Conservation (phyloP, 2,329 filamentous ascomycete species). For the Clonostachys solani region DNA sequence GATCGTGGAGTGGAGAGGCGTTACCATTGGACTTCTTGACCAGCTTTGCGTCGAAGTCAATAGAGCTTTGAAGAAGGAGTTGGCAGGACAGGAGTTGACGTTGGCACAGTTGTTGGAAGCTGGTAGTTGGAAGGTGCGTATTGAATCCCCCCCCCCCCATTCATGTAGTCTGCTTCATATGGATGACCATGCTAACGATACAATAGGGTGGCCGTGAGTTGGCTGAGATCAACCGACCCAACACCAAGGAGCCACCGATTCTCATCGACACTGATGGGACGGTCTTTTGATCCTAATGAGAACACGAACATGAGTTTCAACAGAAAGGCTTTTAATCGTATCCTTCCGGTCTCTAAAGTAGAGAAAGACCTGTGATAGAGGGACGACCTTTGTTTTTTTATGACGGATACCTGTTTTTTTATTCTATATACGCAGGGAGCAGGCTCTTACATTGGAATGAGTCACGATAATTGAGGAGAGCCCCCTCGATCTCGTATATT, state of each 20-base stretch:
- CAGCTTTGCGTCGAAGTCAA: slow-evolving; percentile 45
- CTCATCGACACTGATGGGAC: slow-evolving; percentile 95
- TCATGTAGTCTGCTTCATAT: neutral
- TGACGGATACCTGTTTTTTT: too few relatives aligned
- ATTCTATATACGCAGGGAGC: too few relatives aligned
- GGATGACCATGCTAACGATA: neutral
- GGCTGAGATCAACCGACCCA: slow-evolving; percentile 90
- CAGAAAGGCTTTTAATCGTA: too few relatives aligned
- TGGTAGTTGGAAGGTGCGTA: slow-evolving; percentile 90
- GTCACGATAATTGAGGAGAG: too few relatives aligned
- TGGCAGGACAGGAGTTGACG: slow-evolving; percentile 68
- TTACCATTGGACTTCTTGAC: slow-evolving; percentile 58
- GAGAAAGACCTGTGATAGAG: too few relatives aligned
- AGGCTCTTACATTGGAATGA: too few relatives aligned
- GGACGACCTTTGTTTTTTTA: too few relatives aligned
- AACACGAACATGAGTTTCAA: too few relatives aligned
- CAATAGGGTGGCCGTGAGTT: slow-evolving; percentile 83
- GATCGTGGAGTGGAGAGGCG: slow-evolving; percentile 62
- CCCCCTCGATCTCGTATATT: too few relatives aligned
- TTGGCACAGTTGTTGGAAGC: slow-evolving; percentile 91
- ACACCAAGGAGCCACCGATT: slow-evolving; percentile 94
- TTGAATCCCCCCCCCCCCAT: too few relatives aligned
- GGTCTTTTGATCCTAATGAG: slow-evolving; percentile 60
- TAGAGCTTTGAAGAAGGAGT: slow-evolving; percentile 57
- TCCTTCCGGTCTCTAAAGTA: too few relatives aligned